Evolutionary conservation across 768 basidiomycete species (phyloP).

Genomic region (Coprinopsis sp.): DNA sequence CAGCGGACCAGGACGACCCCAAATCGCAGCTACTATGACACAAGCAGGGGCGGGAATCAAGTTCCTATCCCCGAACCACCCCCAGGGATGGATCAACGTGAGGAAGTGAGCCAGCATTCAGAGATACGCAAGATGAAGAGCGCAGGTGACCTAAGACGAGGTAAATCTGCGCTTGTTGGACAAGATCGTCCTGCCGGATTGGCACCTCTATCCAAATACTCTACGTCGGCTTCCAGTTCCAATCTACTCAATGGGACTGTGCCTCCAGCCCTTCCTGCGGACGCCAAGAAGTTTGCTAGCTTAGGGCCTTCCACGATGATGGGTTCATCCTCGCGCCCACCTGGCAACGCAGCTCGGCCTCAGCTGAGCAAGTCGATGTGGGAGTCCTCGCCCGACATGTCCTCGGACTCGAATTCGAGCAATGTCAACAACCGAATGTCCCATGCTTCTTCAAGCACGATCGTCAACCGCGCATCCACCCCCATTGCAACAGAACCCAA

Average conservation of each 20-base stretch:
- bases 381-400: constrained; percentile 40
- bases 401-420: constrained; percentile 3
- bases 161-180: constrained; percentile 27
- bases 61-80: constrained; percentile 17
- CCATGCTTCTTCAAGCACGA: constrained; percentile 11
- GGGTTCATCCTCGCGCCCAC: constrained; percentile 33
- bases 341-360: constrained; percentile 31
- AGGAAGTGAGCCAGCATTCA: background rate
- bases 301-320: constrained; percentile 51
- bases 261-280: constrained; percentile 28
- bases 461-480: constrained; percentile 4
- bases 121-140: constrained; percentile 84
- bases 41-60: constrained; percentile 34
- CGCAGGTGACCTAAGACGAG: constrained; percentile 70
- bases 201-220: constrained; percentile 40
- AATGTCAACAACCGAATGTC: constrained; percentile 12
- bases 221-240: constrained; percentile 64
- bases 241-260: constrained; percentile 47
- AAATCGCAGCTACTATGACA: constrained; percentile 50
- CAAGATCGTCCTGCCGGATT: constrained; percentile 16
- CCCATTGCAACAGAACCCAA: constrained; percentile 2
- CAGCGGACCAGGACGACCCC: constrained; percentile 73
- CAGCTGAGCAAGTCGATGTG: constrained; percentile 45
- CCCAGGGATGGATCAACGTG: background rate
- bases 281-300: constrained; percentile 61